Percentiles rank a stretch among this genome's conserved stretches.
Evolutionary conservation across 331 rosid genomes (phyloP).

Genomic region (Quercus tomentella): DNA sequence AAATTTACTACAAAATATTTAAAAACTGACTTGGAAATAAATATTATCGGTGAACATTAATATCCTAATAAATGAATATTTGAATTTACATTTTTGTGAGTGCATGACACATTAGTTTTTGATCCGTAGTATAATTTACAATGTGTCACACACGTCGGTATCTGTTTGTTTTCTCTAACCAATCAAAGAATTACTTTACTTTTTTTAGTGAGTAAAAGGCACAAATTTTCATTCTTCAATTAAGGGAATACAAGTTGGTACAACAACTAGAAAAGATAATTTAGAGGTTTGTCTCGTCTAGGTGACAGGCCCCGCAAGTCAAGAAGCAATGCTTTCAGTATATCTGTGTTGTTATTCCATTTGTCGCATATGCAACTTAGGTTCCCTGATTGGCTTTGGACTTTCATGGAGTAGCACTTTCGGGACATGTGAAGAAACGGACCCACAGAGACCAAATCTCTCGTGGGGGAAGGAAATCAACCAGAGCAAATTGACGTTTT

Average conservation of each 20-base stretch:
- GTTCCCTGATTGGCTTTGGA: conserved; percentile 1
- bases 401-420: neutral
- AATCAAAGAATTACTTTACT: neutral
- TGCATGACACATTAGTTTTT: no score
- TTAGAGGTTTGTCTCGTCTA: conserved; percentile 5
- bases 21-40: no score
- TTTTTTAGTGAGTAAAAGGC: no score
- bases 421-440: conserved; percentile 14
- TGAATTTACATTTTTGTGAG: no score
- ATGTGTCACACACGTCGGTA: no score
- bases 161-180: neutral
- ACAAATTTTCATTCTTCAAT: neutral
- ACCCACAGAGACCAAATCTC: neutral
- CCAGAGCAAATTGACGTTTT: neutral
- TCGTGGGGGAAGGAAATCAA: neutral
- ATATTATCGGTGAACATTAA: no score
- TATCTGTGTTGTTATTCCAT: neutral
- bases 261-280: neutral
- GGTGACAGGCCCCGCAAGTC: conserved; percentile 18
- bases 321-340: neutral
- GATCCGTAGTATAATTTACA: no score
- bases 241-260: neutral
- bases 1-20: no score
- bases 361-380: neutral
- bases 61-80: no score